Evolutionary conservation across 345 rosid species (phyloP).

Genomic region (Physaria fendleri): DNA sequence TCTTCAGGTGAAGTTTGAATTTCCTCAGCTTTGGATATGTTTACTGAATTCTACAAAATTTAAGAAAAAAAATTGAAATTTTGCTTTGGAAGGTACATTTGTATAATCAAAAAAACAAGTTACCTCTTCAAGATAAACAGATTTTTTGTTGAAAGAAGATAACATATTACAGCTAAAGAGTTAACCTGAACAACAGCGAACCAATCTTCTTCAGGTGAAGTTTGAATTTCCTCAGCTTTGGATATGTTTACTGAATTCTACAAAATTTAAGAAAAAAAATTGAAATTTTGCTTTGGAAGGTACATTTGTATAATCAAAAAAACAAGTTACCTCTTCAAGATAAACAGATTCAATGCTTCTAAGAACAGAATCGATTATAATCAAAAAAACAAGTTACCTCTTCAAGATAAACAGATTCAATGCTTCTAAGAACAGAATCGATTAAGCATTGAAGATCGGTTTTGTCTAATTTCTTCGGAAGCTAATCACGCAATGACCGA

Average conservation of each 20-base stretch:
- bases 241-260: not conserved
- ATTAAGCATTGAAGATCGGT: slow-evolving; percentile 24
- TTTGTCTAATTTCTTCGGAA: slow-evolving; percentile 37
- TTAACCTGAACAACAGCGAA: slow-evolving; percentile 25
- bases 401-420: slow-evolving; percentile 26
- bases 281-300: too few relatives aligned
- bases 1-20: slow-evolving; percentile 12
- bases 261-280: not conserved
- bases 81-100: not conserved
- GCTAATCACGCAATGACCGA: slow-evolving; percentile 25
- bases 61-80: not conserved
- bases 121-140: too few relatives aligned
- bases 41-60: slow-evolving; percentile 11
- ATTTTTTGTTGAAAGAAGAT: too few relatives aligned
- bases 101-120: too few relatives aligned
- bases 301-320: too few relatives aligned
- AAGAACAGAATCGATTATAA: slow-evolving; percentile 36
- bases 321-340: too few relatives aligned
- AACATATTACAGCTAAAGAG: too few relatives aligned
- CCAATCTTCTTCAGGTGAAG: slow-evolving; percentile 23
- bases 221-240: not conserved
- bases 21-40: not conserved
- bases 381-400: too few relatives aligned
- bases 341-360: slow-evolving; percentile 30
- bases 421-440: slow-evolving; percentile 32